Evolutionary conservation across 2,329 filamentous ascomycete genomes (phyloP), one percentile per base, ranked within the genome.

Genomic region (Aureobasidium namibiae): DNA sequence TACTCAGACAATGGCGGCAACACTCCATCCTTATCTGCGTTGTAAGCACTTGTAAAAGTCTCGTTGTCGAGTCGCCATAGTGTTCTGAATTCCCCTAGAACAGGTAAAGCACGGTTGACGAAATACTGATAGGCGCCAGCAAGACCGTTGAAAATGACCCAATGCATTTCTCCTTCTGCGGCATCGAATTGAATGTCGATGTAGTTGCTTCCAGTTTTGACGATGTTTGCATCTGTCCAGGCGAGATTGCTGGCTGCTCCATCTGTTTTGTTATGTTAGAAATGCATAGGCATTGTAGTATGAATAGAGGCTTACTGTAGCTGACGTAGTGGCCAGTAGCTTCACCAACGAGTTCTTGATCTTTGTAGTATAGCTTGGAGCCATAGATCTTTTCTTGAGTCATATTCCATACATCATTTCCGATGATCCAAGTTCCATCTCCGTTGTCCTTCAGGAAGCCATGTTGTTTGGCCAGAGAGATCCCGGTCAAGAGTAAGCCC

Each of bases 91-190:
- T 80, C 77, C 50, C 78, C 77, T 7, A 81, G 70, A 0, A 69
- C 70, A 1, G 79, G 77, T 4, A 81, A 67, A 3, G 71, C 75
- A 53, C 69, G 75, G 64, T 81, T 81, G 60, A 81, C 76, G 53
- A 81, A 78, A 67, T 81, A 81, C 59, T 81, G 79, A 63, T 81
- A 81, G n/a, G 79, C 77, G n/a, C 79, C 79, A 2, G 75, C 68
- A 1, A 80, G 73, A 16, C 74, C 73, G 2, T 76, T 71, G 62
- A 76, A 74, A 59, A 81, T 76, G 11, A 81, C 75, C 78, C 78
- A 81, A 61, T 81, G 78, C 59, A 80, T 73, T 56, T 80, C 78
- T 7, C 76, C 78, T 63, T 78, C 77, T 1, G 61, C 65, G 0
- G 78, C 74, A 2, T 69, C 73, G 65, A 81, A 80, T 29, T 71